Base-by-base conservation (phyloP, 2,329 filamentous ascomycete genomes). In the Trichothecium roseum region DNA sequence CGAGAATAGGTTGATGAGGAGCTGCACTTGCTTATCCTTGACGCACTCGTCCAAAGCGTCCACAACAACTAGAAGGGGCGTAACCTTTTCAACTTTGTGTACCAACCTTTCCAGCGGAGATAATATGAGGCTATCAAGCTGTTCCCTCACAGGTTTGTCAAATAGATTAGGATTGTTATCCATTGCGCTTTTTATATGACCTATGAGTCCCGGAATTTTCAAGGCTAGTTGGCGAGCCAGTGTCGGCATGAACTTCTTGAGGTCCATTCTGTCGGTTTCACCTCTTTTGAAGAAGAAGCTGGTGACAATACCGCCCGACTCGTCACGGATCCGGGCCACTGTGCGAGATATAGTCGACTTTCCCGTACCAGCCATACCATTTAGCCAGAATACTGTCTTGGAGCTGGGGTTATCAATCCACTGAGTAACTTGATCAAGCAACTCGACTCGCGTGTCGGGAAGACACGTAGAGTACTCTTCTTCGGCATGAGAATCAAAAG, bases 371-470 rank as follows among this genome's bases (percentile, higher is more conserved):
- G 35, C 35, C 35, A 32, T 32, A 12, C 35, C 35, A 17, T 32
- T 37, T 8, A 37, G 29, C 35, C 35, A 37, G 15, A 37, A 37
- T 17, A 37, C 32, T 15, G 29, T 12, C 30, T 37, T 32, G 18
- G 18, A 10, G 9, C n/a, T 12, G 5, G 16, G 12, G 22, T 32
- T 20, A 8, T 36, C 18, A 31, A 15, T 18, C 35, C 35, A 36
- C 8, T 14, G n/a, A 8, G 12, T 8, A 5, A 36, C 14, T 12
- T 32, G 12, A 8, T 32, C 14, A 5, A 36, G n/a, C 16, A 36
- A 24, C 5, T 36, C 18, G 4, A 36, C 35, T 22, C 35, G 17
- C 8, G 35, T 36, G 10, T 22, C 17, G 2, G 17, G 18, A 5
- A 22, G 28, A 24, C 35, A 32, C 13, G 18, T 30, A 12, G 35